Base-by-base conservation (phyloP, 176 grass and related monocot genomes). In the Tuctoria greenei region DNA sequence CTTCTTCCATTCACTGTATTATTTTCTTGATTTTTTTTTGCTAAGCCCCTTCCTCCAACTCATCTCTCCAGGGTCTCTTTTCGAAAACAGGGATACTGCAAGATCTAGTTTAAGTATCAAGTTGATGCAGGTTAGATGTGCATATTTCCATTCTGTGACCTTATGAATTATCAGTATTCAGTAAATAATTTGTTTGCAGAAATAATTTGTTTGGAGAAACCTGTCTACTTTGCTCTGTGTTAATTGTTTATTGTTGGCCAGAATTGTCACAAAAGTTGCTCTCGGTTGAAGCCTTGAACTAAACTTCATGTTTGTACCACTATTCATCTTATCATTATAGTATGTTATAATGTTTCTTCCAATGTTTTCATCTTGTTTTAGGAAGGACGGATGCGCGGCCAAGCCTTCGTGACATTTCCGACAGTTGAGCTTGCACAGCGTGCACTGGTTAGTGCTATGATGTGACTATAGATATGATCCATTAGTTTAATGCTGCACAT, bases 391-490 rank as follows among this genome's bases (percentile, higher is more conserved):
- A 94, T 98, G 91, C 80, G 87, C 21, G 95, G 95, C 21, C 95
- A 98, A 90, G 91, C 95, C 25, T 98, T 98, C 57, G 87, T 98
- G 82, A 98, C 91, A 56, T 98, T 98, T 90, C 89, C 91, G 42
- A 92, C 79, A 7, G 69, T 82, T 40, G 84, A 94, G 85, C 84
- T 92, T 60, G 91, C 89, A 73, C 79, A 98, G 20, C 38, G 10
- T 37, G 95, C 89, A 17, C 76, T 98, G 91, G 91, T 97, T 59
- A 71, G 86, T 93, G n/a, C n/a, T n/a, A n/a, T n/a, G 26, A 80
- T 41, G 57, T 91, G 26, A 77, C 27, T 67, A 27, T 61, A 11
- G 3, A 31, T 31, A 31, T 2, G 31, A 31, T 31, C 31, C 31
- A 31, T 31, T 23, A 4, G 7, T 7, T 57, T 26, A 26, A 26